Conservation (phyloP, 1,284 basidiomycete genomes). For the Austroboletus niveus region DNA sequence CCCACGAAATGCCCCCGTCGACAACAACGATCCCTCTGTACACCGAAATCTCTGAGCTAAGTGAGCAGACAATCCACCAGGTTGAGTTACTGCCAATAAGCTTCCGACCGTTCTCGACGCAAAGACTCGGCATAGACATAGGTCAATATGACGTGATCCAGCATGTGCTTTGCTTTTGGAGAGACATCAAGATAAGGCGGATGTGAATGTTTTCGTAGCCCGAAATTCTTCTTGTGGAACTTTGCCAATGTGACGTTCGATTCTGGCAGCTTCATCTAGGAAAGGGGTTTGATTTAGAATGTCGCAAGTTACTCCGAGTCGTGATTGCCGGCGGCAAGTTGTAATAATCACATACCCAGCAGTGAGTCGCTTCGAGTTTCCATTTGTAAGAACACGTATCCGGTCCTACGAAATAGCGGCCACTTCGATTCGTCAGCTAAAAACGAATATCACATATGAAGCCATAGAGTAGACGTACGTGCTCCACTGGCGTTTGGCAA, state of each 20-base stretch:
- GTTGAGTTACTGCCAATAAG: too few relatives aligned
- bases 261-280: conserved; percentile 16
- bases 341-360: conserved; percentile 12
- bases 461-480: conserved; percentile 10
- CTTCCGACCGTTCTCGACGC: conserved; percentile 2
- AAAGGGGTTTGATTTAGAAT: background rate
- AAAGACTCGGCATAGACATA: conserved; percentile 22
- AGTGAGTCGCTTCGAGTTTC: conserved; percentile 24
- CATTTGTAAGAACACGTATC: conserved; percentile 26
- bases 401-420: conserved; percentile 26
- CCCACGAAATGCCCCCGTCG: too few relatives aligned
- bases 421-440: conserved; percentile 9
- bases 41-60: too few relatives aligned
- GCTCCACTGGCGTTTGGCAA: conserved; percentile 10
- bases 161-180: conserved; percentile 7
- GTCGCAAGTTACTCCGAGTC: background rate
- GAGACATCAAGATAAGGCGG: conserved; percentile 24
- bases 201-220: conserved; percentile 13
- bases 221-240: conserved; percentile 21
- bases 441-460: background rate
- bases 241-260: conserved; percentile 13
- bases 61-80: too few relatives aligned
- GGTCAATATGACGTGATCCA: conserved; percentile 25
- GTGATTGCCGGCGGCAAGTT: background rate
- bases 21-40: too few relatives aligned